Percentiles rank a stretch among this genome's conserved stretches.
Evolutionary conservation across 192 early-diverging fungal genomes (phyloP).

Genomic region (Coemansia biformis): DNA sequence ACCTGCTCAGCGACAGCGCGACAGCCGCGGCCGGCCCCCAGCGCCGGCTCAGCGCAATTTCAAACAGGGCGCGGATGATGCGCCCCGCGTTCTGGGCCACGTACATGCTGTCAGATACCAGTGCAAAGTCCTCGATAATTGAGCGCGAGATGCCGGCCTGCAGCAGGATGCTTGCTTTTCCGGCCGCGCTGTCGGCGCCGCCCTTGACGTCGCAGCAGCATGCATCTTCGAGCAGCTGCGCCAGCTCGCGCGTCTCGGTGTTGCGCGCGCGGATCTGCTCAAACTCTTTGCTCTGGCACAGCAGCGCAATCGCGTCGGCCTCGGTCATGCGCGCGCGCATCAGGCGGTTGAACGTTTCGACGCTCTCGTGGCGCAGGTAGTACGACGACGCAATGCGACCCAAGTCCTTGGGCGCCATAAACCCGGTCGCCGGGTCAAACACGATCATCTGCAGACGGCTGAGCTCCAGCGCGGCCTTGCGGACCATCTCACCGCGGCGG

Average conservation of each 20-base stretch:
- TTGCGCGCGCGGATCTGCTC: constrained; percentile 88
- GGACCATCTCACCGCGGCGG: constrained; percentile 77
- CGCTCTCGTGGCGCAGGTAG: constrained; percentile 83
- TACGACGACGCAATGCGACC: constrained; percentile 90
- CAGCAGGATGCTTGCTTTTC: constrained; percentile 92
- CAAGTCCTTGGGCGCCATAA: constrained; percentile 82
- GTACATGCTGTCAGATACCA: constrained; percentile 90
- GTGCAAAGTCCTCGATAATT: constrained; percentile 83
- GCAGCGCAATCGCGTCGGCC: constrained; percentile 85
- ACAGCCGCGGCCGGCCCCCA: constrained; percentile 80
- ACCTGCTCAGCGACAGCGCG: constrained; percentile 78
- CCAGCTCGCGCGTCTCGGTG: constrained; percentile 80
- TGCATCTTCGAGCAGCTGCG: constrained; percentile 56
- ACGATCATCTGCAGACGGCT: constrained; percentile 90
- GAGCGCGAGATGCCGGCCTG: constrained; percentile 80
- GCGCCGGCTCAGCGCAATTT: constrained; percentile 84
- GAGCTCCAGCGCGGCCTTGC: constrained; percentile 66
- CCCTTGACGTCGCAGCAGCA: constrained; percentile 89
- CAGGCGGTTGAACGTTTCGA: constrained; percentile 80
- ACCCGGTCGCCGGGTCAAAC: constrained; percentile 76
- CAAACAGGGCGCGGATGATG: constrained; percentile 91
- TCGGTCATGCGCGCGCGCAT: constrained; percentile 90
- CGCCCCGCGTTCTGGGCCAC: constrained; percentile 92
- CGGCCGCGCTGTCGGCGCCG: constrained; percentile 70
- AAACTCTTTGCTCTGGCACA: constrained; percentile 90